Conservation (phyloP, 208 protist genomes). For the Wallacemonas sp. region DNA sequence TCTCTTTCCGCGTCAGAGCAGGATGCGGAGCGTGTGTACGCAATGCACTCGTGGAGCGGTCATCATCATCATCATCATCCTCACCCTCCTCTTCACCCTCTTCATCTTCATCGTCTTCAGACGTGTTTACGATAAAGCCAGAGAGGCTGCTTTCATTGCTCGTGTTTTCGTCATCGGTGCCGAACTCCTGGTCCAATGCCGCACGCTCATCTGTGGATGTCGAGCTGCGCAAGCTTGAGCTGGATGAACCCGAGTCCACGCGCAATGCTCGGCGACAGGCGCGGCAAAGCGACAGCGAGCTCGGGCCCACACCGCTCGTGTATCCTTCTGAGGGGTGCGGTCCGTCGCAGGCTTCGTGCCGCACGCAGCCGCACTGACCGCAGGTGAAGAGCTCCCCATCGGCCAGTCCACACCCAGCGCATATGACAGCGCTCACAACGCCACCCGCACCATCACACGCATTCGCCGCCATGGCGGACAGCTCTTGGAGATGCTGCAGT, state of each 20-base stretch:
- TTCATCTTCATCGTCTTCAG: slow-evolving; percentile 47
- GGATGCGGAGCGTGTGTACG: no score
- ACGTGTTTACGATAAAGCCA: slow-evolving; percentile 58
- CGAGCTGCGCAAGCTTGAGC: slow-evolving; percentile 53
- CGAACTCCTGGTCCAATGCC: slow-evolving; percentile 40
- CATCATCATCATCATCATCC: background rate
- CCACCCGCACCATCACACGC: background rate
- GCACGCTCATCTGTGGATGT: slow-evolving; percentile 72
- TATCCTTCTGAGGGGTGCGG: slow-evolving; percentile 41
- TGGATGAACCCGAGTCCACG: slow-evolving; percentile 19
- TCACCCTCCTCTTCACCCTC: slow-evolving; percentile 20
- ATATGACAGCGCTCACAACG: slow-evolving; percentile 1
- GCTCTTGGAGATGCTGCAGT: slow-evolving; percentile 34
- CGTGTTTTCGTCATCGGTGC: slow-evolving; percentile 26
- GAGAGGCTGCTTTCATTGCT: slow-evolving; percentile 45
- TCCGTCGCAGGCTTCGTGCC: slow-evolving; percentile 80
- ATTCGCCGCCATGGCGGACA: background rate
- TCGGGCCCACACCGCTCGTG: slow-evolving; percentile 5
- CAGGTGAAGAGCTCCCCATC: slow-evolving; percentile 68
- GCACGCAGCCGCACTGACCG: slow-evolving; percentile 45
- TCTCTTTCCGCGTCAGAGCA: no score
- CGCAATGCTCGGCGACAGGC: slow-evolving; percentile 31
- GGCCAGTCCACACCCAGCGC: slow-evolving; percentile 26
- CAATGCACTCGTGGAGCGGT: background rate
- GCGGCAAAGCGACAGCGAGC: slow-evolving; percentile 23